Evolutionary conservation across 805 yeast genomes (phyloP), one percentile per base, ranked within the genome.

Genomic region (Candida schatavii): DNA sequence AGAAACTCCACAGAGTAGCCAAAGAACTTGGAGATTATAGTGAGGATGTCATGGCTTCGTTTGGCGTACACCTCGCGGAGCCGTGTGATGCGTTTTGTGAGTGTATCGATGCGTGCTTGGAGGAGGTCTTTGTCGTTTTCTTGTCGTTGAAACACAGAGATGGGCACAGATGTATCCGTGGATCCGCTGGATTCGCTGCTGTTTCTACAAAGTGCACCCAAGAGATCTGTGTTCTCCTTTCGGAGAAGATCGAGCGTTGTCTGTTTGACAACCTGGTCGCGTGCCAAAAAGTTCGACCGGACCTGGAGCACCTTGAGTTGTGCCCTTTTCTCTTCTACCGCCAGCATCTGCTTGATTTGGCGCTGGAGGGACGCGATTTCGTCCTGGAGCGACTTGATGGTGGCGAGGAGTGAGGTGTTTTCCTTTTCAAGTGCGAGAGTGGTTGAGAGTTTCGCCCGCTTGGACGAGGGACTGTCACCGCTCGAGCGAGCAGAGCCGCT

Each of bases 1-100:
- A 80, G 60, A 48, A 87, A 82, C 54, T 86, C 95, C 19, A 88
- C 64, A 36, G 77, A 74, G 59, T 78, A 88, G 0, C 96, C 96
- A 39, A 89, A 70, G 22, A 84, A 70, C 3, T 81, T 70, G 41
- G 81, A 77, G 0, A 88, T 80, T 1, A 83, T 77, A 25, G 81
- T 79, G 28, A 88, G 66, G 39, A 86, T 82, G 53, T 86, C 90
- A 25, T 72, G 62, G n/a, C 91, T 80, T 56, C 85, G 85, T 39
- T 75, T 74, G 14, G 78, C 62, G 55, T 79, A 88, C 5, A 77
- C 74, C 47, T 81, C 78, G 47, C 68, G 75, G 42, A 80, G 63
- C 30, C 95, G 62, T 9, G 54, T 61, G 27, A 73, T 68, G 40
- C 77, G 68, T 54, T 85, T 86, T 38, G 69, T 68, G 6, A 75